A percentile compares a stretch with the other conserved stretches of the same genome.
Conservation (phyloP, 768 basidiomycete species). For the Pleurotus giganteus region DNA sequence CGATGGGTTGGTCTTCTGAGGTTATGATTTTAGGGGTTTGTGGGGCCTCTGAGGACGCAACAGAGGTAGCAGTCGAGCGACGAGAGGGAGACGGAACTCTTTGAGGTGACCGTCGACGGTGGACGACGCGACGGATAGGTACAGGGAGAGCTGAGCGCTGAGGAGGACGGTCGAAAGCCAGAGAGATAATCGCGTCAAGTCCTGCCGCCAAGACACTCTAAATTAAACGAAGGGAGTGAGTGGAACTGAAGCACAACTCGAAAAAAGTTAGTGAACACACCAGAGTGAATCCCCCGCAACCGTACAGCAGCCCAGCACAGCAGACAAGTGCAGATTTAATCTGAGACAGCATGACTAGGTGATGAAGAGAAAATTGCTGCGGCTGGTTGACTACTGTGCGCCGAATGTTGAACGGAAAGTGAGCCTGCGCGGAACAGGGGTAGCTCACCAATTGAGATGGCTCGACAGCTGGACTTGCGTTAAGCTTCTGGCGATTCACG, state of each 20-base stretch:
- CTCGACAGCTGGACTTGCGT: not conserved
- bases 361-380: not conserved
- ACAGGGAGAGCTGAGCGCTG: not conserved
- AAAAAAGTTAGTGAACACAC: not conserved
- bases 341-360: not conserved
- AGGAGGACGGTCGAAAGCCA: not conserved
- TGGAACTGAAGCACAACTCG: not conserved
- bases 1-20: not conserved
- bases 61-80: not conserved
- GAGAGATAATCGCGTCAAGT: not conserved
- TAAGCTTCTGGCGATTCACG: not conserved
- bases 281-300: slow-evolving; percentile 3
- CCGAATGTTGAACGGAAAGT: not conserved
- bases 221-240: not conserved
- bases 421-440: not conserved
- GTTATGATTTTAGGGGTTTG: not conserved
- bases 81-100: not conserved
- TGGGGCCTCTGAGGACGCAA: not conserved
- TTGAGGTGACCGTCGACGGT: too few relatives aligned
- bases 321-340: not conserved
- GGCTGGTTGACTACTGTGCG: not conserved
- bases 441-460: not conserved
- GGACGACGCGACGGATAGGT: too few relatives aligned
- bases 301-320: not conserved
- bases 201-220: slow-evolving; percentile 4